These are phyloP conservation scores for Rhizopogon vesiculosus DNA, from an alignment of 768 basidiomycete genomes.

Conservation along the genomic window DNA sequence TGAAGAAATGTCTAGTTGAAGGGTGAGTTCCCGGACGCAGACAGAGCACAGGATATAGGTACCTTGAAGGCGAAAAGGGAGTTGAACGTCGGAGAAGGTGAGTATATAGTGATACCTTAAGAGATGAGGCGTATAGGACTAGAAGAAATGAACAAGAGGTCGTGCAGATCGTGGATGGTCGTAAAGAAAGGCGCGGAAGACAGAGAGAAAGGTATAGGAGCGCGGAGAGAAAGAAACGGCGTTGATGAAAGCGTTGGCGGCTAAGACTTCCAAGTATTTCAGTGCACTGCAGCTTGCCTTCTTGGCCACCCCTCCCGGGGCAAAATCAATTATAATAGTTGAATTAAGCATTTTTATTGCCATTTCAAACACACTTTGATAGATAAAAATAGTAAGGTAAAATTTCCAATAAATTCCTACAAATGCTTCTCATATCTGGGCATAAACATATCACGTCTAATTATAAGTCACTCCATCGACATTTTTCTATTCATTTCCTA, in stretches of 20 bases:
- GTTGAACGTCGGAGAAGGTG: conserved; percentile 22
- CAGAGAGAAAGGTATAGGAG: conserved; percentile 19
- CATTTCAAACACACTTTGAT: too few species aligned
- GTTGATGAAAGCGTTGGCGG: conserved; percentile 28
- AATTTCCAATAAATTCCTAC: background rate
- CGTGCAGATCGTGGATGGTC: conserved; percentile 67
- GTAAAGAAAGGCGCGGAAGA: conserved; percentile 42
- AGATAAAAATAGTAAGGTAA: background rate
- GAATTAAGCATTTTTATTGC: too few species aligned
- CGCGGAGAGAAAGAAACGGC: conserved; percentile 25
- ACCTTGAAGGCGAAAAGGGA: conserved; percentile 12
- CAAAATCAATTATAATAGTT: too few species aligned
- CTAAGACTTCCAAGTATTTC: conserved; percentile 30
- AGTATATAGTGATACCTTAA: conserved; percentile 24
- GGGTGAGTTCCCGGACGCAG: conserved; percentile 8
- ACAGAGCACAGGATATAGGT: background rate
- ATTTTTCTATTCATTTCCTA: too few species aligned
- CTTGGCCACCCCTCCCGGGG: conserved; percentile 7
- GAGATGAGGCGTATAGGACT: conserved; percentile 21
- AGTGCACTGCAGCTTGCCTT: conserved; percentile 21
- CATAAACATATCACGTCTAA: background rate
- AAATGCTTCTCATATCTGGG: background rate
- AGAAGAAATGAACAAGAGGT: conserved; percentile 45
- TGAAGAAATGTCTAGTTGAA: conserved; percentile 10
- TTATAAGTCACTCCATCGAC: background rate